Percentiles rank a stretch among this genome's conserved stretches.
These are phyloP conservation scores for Microdochium trichocladiopsis DNA, from an alignment of 2,329 filamentous ascomycete species.

Conservation along the genomic window DNA sequence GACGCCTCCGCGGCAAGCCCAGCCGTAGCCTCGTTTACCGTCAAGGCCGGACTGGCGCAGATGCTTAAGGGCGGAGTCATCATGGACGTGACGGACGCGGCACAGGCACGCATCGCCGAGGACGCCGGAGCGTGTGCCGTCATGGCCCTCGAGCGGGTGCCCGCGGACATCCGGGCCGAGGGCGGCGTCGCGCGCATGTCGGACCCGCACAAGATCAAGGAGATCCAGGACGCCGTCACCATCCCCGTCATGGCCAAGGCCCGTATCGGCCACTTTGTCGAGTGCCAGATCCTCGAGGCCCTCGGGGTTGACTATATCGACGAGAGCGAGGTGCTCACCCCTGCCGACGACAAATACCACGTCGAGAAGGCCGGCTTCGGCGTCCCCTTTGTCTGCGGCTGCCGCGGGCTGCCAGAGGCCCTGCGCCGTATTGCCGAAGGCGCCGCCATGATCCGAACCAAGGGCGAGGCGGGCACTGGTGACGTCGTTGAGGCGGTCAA, in stretches of 20 bases:
- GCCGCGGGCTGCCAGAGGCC: conserved; percentile 89
- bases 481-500: conserved; percentile 95
- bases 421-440: conserved; percentile 86
- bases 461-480: conserved; percentile 94
- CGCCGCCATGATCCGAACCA: conserved; percentile 97
- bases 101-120: conserved; percentile 94
- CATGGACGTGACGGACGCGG: conserved; percentile 95
- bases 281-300: conserved; percentile 96
- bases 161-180: conserved; percentile 86
- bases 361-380: conserved; percentile 81
- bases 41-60: conserved; percentile 92
- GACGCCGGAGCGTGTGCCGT: conserved; percentile 93
- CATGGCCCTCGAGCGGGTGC: conserved; percentile 97
- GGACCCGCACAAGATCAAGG: conserved; percentile 87
- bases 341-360: conserved; percentile 84
- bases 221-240: conserved; percentile 90
- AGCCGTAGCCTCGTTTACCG: conserved; percentile 57
- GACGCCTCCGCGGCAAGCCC: conserved; percentile 21
- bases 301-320: conserved; percentile 97
- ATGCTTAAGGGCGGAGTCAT: conserved; percentile 99
- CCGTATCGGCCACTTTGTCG: conserved; percentile 93
- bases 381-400: conserved; percentile 92
- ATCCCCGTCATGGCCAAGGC: conserved; percentile 99
- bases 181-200: conserved; percentile 97
- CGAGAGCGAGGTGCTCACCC: conserved; percentile 95